These are phyloP conservation scores for Bruguiera parviflora DNA, from an alignment of 345 rosid genomes.

Conservation along the genomic window DNA sequence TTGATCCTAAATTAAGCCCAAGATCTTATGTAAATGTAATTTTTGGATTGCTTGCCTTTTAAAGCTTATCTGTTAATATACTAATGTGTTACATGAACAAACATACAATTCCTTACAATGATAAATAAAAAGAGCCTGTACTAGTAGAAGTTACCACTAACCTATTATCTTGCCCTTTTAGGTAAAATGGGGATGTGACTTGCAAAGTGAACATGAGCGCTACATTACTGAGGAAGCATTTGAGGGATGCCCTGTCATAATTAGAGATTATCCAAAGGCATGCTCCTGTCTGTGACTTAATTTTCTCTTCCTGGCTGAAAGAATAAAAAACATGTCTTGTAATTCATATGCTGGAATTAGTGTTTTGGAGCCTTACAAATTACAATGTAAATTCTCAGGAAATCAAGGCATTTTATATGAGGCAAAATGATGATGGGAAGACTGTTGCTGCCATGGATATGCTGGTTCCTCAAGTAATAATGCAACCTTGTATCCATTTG, in stretches of 20 bases:
- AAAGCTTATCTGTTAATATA: too few species aligned
- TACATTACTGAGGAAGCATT: slow-evolving; percentile 90
- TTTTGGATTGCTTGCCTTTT: too few species aligned
- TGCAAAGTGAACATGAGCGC: slow-evolving; percentile 99
- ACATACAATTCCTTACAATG: too few species aligned
- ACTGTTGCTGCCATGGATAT: slow-evolving; percentile 99
- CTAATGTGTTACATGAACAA: too few species aligned
- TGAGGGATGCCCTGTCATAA: slow-evolving; percentile 77
- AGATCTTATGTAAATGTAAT: too few species aligned
- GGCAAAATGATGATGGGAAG: slow-evolving; percentile 92
- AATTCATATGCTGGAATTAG: not conserved
- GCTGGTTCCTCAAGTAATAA: slow-evolving; percentile 88
- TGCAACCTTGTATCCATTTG: not conserved
- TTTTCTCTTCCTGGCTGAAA: not conserved
- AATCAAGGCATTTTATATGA: slow-evolving; percentile 97
- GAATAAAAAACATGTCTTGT: not conserved
- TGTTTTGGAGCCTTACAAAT: slow-evolving; percentile 12
- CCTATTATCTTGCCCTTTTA: slow-evolving; percentile 22
- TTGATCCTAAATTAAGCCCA: too few species aligned
- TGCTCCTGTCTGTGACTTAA: slow-evolving; percentile 2
- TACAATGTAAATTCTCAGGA: slow-evolving; percentile 42
- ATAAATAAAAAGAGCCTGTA: too few species aligned
- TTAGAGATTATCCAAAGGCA: slow-evolving; percentile 96
- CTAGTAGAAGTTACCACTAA: not conserved
- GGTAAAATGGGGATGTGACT: slow-evolving; percentile 97